A percentile compares a stretch with the other conserved stretches of the same genome.
phyloP scores from a whole-genome alignment of 2,329 filamentous ascomycete species.

The Calonectria pseudoreteaudii region DNA sequence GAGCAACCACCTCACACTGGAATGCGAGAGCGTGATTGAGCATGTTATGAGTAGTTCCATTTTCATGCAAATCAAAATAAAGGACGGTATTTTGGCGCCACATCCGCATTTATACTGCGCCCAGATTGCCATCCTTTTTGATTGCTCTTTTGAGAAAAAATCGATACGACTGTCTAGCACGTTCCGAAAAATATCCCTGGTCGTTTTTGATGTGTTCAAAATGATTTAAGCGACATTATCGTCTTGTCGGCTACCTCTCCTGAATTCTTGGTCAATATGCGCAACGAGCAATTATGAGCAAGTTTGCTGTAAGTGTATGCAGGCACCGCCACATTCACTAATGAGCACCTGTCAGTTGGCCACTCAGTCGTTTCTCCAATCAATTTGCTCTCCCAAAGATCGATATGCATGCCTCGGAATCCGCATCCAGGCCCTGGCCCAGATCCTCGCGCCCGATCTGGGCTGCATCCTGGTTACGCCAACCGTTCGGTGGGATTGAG shows the following conservation, averaged over 20 bases:
- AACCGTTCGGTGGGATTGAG: slow-evolving; percentile 1
- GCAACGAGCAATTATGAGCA: slow-evolving; percentile 18
- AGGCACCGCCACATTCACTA: not conserved
- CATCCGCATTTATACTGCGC: not conserved
- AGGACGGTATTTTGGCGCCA: slow-evolving; percentile 13
- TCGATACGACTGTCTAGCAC: not conserved
- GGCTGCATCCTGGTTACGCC: not conserved
- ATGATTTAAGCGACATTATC: not conserved
- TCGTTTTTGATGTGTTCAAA: not conserved
- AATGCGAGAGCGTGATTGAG: slow-evolving; percentile 43
- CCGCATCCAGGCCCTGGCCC: not conserved
- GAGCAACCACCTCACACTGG: slow-evolving; percentile 41
- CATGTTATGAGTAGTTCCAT: slow-evolving; percentile 34
- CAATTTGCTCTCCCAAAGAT: not conserved
- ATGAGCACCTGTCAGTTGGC: not conserved
- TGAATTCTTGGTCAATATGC: not conserved
- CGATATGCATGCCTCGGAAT: not conserved
- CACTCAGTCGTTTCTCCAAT: not conserved
- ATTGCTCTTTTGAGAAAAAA: not conserved
- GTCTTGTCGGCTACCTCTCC: not conserved
- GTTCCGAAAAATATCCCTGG: no score
- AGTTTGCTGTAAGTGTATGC: slow-evolving; percentile 11
- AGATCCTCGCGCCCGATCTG: slow-evolving; percentile 13
- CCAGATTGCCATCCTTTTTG: not conserved
- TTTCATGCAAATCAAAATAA: slow-evolving; percentile 15